Percentiles rank a stretch among this genome's conserved stretches.
These are phyloP conservation scores for Tetrapisispora phaffii DNA, from an alignment of 805 yeast genomes.

Conservation along the genomic window DNA sequence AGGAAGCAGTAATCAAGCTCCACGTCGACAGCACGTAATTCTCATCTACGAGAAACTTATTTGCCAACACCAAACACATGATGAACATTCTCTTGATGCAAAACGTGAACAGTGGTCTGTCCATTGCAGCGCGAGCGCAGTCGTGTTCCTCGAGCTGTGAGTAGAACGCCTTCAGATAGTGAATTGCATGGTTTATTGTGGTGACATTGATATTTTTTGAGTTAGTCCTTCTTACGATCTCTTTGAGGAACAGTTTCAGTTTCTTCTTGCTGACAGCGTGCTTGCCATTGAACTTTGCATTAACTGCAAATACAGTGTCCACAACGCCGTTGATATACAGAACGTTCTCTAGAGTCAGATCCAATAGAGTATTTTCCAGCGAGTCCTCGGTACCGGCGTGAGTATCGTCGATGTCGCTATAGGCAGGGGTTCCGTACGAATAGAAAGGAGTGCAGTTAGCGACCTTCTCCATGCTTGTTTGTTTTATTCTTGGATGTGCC, in stretches of 20 bases:
- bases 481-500: too few relatives aligned
- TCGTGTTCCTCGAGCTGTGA: constrained; percentile 2
- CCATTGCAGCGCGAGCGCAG: constrained; percentile 10
- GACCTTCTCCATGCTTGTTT: neutral
- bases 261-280: neutral
- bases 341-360: neutral
- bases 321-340: neutral
- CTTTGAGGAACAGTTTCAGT: constrained; percentile 7
- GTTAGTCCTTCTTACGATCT: constrained; percentile 10
- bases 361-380: neutral
- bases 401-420: neutral
- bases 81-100: constrained; percentile 13
- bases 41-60: constrained; percentile 13
- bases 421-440: constrained; percentile 1
- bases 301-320: neutral
- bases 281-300: constrained; percentile 4
- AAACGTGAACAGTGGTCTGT: constrained; percentile 10
- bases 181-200: neutral
- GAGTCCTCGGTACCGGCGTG: neutral
- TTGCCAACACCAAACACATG: constrained; percentile 11
- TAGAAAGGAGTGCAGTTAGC: neutral
- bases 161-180: neutral
- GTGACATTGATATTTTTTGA: neutral
- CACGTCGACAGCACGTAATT: constrained; percentile 12
- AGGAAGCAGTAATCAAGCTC: constrained; percentile 12